phyloP scores from a whole-genome alignment of 768 basidiomycete species.

The Saitozyma sp. region DNA sequence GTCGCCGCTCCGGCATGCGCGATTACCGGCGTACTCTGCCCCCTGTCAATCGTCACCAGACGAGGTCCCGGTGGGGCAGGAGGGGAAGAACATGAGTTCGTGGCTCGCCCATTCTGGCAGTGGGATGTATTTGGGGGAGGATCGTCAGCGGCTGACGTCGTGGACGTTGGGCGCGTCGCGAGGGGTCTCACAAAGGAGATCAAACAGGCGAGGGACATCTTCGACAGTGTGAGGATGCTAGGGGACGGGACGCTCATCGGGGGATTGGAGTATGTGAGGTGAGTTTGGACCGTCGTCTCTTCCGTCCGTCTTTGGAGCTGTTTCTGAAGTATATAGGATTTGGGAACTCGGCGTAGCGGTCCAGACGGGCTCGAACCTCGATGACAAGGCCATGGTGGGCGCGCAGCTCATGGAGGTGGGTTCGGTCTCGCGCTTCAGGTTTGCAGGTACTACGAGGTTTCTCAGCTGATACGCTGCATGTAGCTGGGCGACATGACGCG shows the following conservation, averaged over 20 bases:
- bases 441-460: neutral
- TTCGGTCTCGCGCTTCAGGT: neutral
- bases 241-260: constrained; percentile 29
- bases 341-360: constrained; percentile 44
- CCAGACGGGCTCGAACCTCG: constrained; percentile 27
- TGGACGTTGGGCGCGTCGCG: constrained; percentile 32
- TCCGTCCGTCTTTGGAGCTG: neutral
- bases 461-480: neutral
- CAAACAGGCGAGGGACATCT: constrained; percentile 36
- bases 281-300: constrained; percentile 7
- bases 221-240: constrained; percentile 34
- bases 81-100: constrained; percentile 8
- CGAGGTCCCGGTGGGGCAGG: neutral
- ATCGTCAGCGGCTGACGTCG: neutral
- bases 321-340: constrained; percentile 19
- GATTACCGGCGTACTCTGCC: constrained; percentile 17
- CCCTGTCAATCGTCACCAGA: constrained; percentile 15
- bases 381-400: constrained; percentile 30
- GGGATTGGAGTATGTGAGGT: constrained; percentile 38
- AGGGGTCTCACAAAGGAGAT: constrained; percentile 32
- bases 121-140: constrained; percentile 6
- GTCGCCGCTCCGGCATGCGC: constrained; percentile 17
- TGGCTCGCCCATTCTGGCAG: constrained; percentile 28
- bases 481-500: constrained; percentile 45
- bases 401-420: constrained; percentile 37